These are phyloP conservation scores for Trypethelium eluteriae DNA, from an alignment of 495 filamentous ascomycete genomes.

Conservation along the genomic window DNA sequence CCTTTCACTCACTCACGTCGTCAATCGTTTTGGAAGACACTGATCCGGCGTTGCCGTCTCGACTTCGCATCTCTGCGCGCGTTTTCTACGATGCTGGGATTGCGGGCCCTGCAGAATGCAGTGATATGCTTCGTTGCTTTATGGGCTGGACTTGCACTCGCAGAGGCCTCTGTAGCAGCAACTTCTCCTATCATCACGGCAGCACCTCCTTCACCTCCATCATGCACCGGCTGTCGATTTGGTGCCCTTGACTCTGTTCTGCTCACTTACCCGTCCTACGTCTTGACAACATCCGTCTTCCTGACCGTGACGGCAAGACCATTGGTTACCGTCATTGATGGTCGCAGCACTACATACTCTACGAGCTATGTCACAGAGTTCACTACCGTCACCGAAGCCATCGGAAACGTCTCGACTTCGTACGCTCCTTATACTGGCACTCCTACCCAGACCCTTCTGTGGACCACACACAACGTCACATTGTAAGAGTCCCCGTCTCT, in stretches of 20 bases:
- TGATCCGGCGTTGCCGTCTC: not conserved
- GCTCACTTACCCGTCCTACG: not conserved
- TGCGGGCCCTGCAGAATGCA: not conserved
- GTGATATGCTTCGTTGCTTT: not conserved
- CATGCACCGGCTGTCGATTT: constrained; percentile 3
- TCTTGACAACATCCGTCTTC: not conserved
- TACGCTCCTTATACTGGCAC: not conserved
- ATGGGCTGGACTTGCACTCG: not conserved
- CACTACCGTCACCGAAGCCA: not conserved
- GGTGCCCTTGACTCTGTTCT: not conserved
- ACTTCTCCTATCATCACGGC: not conserved
- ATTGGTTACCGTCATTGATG: constrained; percentile 5
- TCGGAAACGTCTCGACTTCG: constrained; percentile 8
- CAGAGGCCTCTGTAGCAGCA: not conserved
- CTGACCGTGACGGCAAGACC: constrained; percentile 3
- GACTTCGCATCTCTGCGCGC: not conserved
- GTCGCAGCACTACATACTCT: not conserved
- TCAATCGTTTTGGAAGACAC: not conserved
- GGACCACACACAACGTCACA: not conserved
- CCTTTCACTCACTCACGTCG: not conserved
- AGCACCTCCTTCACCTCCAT: not conserved
- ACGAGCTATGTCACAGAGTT: not conserved
- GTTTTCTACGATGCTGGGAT: not conserved
- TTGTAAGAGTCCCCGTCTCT: not conserved
- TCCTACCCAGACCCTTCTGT: not conserved